Evolutionary conservation across 805 yeast genomes (phyloP).

Genomic region (Hanseniaspora mollemarum): DNA sequence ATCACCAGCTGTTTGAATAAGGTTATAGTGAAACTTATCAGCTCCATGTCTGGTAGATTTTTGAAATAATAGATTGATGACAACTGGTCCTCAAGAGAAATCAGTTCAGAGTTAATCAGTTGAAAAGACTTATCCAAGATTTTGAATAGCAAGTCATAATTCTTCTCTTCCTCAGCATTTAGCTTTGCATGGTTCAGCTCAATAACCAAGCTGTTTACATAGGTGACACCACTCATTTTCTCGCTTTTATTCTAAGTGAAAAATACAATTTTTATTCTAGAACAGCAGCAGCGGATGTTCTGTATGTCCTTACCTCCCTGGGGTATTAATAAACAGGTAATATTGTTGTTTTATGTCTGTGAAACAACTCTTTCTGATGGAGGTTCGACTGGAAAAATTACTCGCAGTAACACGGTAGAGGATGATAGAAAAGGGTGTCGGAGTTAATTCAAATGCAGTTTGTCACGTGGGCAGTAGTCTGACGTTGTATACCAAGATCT

Average conservation of each 20-base stretch:
- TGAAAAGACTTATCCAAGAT: slow-evolving; percentile 15
- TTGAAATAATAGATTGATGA: slow-evolving; percentile 12
- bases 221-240: background rate
- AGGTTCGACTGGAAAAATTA: no score
- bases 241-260: background rate
- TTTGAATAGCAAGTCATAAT: slow-evolving; percentile 13
- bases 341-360: no score
- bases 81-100: slow-evolving; percentile 12
- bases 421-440: no score
- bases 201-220: background rate
- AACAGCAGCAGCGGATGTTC: no score
- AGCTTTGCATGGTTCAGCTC: slow-evolving; percentile 10
- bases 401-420: no score
- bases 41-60: slow-evolving; percentile 7
- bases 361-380: no score
- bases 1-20: slow-evolving; percentile 7
- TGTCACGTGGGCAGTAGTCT: no score
- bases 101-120: slow-evolving; percentile 10
- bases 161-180: slow-evolving; percentile 2
- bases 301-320: no score
- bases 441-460: no score
- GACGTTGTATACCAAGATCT: no score
- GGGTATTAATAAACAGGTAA: no score
- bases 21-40: slow-evolving; percentile 2
- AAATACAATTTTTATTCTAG: no score